A percentile compares a stretch with the other conserved stretches of the same genome.
Conservation (phyloP, 2,329 filamentous ascomycete species). For the Fusarium bactridioides region DNA sequence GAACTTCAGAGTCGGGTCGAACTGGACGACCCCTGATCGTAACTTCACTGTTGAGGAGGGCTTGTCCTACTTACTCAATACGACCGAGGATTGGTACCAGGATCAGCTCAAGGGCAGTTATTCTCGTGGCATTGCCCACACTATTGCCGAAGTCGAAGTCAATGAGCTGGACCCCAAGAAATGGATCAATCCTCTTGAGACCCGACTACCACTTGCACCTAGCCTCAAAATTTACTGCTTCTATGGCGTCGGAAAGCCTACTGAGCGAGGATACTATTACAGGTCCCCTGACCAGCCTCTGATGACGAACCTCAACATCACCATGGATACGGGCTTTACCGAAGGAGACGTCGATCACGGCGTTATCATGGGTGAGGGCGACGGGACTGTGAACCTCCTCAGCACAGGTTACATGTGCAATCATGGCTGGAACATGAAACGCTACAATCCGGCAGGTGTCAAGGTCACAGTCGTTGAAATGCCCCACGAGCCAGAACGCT, state of each 20-base stretch:
- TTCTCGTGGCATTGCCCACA: constrained; percentile 88
- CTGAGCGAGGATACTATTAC: constrained; percentile 93
- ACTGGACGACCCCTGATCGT: constrained; percentile 67
- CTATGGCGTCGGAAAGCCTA: constrained; percentile 93
- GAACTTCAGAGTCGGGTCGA: constrained; percentile 77
- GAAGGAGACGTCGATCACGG: constrained; percentile 77
- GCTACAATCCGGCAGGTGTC: constrained; percentile 88
- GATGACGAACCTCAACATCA: constrained; percentile 74
- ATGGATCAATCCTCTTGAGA: constrained; percentile 96
- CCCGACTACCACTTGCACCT: constrained; percentile 84
- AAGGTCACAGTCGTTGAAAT: constrained; percentile 91
- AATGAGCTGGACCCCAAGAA: constrained; percentile 81
- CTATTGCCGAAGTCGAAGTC: constrained; percentile 77
- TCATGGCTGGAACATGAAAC: constrained; percentile 90
- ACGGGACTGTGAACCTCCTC: constrained; percentile 93
- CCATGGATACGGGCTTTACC: constrained; percentile 72
- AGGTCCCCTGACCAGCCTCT: constrained; percentile 70
- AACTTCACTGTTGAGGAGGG: constrained; percentile 87
- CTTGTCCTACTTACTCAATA: constrained; percentile 78
- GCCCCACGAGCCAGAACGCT: constrained; percentile 93
- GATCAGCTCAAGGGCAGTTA: constrained; percentile 77
- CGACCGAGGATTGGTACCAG: constrained; percentile 86
- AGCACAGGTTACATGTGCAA: constrained; percentile 97
- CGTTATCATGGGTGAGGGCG: constrained; percentile 94
- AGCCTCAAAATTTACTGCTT: constrained; percentile 97